These are phyloP conservation scores for Neocatenulostroma microsporum DNA, from an alignment of 2,329 filamentous ascomycete genomes.

Conservation along the genomic window DNA sequence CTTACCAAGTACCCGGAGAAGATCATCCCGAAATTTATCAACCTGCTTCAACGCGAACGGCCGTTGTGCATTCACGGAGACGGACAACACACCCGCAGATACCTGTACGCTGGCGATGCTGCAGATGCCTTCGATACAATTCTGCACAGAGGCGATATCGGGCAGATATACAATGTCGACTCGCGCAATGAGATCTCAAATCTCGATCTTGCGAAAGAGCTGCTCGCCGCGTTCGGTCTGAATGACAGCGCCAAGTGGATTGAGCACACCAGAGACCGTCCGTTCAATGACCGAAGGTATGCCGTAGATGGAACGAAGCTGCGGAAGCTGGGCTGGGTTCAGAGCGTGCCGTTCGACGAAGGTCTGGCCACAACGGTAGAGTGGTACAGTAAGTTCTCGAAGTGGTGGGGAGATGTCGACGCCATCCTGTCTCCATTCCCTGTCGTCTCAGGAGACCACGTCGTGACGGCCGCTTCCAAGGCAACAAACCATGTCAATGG, in stretches of 20 bases:
- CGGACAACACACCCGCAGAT: slow-evolving; percentile 64
- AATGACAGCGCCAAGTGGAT: slow-evolving; percentile 53
- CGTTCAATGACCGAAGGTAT: slow-evolving; percentile 69
- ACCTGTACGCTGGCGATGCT: slow-evolving; percentile 71
- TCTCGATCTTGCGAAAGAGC: slow-evolving; percentile 56
- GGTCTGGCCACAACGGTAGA: slow-evolving; percentile 58
- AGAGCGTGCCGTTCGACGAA: slow-evolving; percentile 56
- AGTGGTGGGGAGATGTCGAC: slow-evolving; percentile 66
- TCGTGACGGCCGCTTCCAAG: slow-evolving; percentile 4
- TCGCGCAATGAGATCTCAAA: slow-evolving; percentile 73
- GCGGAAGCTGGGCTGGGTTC: slow-evolving; percentile 59
- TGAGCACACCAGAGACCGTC: slow-evolving; percentile 67
- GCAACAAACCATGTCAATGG: slow-evolving; percentile 7
- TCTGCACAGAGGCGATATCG: slow-evolving; percentile 64
- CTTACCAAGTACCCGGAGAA: slow-evolving; percentile 33
- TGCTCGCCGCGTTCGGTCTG: slow-evolving; percentile 57
- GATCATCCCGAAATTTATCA: slow-evolving; percentile 76
- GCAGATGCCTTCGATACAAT: slow-evolving; percentile 79
- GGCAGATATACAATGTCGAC: slow-evolving; percentile 75
- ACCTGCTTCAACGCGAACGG: slow-evolving; percentile 57
- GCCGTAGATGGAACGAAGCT: slow-evolving; percentile 64
- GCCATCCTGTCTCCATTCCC: slow-evolving; percentile 61
- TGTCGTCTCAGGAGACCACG: slow-evolving; percentile 14
- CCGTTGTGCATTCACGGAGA: slow-evolving; percentile 70
- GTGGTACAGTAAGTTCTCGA: slow-evolving; percentile 61